A percentile compares a stretch with the other conserved stretches of the same genome.
phyloP scores from a whole-genome alignment of 2,329 filamentous ascomycete species.

The Aspergillus nomiae region DNA sequence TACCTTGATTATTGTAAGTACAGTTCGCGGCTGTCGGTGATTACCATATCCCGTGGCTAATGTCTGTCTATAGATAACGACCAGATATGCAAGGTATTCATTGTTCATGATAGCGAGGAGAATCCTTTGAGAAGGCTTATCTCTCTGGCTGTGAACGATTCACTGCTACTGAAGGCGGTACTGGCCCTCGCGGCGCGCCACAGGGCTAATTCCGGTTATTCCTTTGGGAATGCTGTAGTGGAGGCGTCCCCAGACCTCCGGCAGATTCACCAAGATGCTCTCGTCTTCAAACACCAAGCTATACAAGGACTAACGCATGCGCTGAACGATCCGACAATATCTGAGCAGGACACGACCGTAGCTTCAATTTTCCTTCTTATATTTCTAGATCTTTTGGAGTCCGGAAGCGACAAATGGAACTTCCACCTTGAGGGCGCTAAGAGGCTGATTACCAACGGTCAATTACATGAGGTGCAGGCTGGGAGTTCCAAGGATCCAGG shows the following conservation, averaged over 20 bases:
- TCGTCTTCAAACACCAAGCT: conserved; percentile 36
- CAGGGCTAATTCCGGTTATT: conserved; percentile 30
- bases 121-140: conserved; percentile 39
- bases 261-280: conserved; percentile 31
- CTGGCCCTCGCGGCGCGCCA: conserved; percentile 39
- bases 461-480: conserved; percentile 7
- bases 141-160: conserved; percentile 30
- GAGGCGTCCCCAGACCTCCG: conserved; percentile 9
- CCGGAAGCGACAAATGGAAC: conserved; percentile 37
- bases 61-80: conserved; percentile 28
- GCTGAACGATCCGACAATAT: conserved; percentile 15
- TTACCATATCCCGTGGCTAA: background rate
- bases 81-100: conserved; percentile 37
- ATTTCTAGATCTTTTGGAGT: conserved; percentile 36
- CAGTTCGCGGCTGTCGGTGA: no score
- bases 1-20: conserved; percentile 38
- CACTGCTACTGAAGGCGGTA: conserved; percentile 32
- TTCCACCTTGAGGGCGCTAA: conserved; percentile 36
- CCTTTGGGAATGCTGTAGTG: conserved; percentile 22
- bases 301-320: conserved; percentile 32
- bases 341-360: conserved; percentile 31
- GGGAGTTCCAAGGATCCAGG: conserved; percentile 25
- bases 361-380: conserved; percentile 38
- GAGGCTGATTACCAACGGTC: conserved; percentile 25
- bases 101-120: conserved; percentile 37